Evolutionary conservation across 1,139 yeast species (phyloP).

Genomic region (Suhomyces choctaworum): DNA sequence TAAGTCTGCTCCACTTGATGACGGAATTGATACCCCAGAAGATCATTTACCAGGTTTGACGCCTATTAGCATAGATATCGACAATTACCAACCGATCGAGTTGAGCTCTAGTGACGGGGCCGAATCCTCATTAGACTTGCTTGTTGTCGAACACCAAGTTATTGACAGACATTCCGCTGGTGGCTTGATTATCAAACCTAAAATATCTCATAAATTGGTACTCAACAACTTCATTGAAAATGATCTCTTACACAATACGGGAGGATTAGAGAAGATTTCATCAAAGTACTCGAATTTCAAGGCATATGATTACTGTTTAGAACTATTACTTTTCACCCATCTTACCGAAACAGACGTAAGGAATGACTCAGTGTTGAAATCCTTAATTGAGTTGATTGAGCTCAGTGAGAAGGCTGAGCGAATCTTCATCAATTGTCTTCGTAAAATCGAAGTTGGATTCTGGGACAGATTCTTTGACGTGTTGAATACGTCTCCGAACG

Average conservation of each 20-base stretch:
- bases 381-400: constrained; percentile 34
- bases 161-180: constrained; percentile 20
- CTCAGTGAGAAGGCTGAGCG: constrained; percentile 29
- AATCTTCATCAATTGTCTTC: constrained; percentile 42
- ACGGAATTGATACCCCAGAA: constrained; percentile 24
- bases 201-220: constrained; percentile 33
- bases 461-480: constrained; percentile 42
- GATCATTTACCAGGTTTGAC: constrained; percentile 14
- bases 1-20: constrained; percentile 18
- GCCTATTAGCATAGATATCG: constrained; percentile 32
- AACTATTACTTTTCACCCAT: constrained; percentile 39
- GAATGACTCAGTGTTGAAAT: constrained; percentile 20
- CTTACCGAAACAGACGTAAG: constrained; percentile 16
- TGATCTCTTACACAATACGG: constrained; percentile 31
- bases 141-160: constrained; percentile 36
- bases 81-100: constrained; percentile 34
- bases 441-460: constrained; percentile 44
- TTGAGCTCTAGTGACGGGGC: constrained; percentile 15
- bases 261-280: constrained; percentile 17
- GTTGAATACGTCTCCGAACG: constrained; percentile 38
- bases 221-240: constrained; percentile 42
- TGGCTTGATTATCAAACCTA: constrained; percentile 26
- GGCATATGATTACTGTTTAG: constrained; percentile 42
- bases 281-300: constrained; percentile 31
- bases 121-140: constrained; percentile 25